Evolutionary conservation across 306 rosid species (phyloP).

Genomic region (Malus sieversii): DNA sequence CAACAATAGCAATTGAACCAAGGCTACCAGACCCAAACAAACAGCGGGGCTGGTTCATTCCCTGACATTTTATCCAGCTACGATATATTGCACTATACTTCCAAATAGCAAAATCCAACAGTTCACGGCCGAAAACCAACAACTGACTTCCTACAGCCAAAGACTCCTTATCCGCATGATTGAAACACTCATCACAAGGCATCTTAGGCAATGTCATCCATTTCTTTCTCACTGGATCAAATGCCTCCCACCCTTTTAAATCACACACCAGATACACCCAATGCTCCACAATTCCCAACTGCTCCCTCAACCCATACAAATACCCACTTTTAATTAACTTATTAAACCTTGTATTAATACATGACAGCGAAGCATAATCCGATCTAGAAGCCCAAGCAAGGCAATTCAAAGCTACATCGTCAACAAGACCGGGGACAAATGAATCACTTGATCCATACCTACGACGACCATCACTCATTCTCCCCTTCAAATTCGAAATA

Average conservation of each 20-base stretch:
- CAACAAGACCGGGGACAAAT: constrained; percentile 75
- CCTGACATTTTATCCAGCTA: constrained; percentile 70
- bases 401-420: constrained; percentile 74
- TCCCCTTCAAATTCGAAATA: constrained; percentile 26
- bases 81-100: constrained; percentile 50
- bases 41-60: constrained; percentile 86
- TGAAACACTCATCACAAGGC: constrained; percentile 93
- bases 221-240: constrained; percentile 45
- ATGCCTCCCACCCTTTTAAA: constrained; percentile 78
- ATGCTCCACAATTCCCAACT: constrained; percentile 54
- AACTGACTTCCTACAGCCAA: constrained; percentile 78
- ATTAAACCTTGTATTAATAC: constrained; percentile 56
- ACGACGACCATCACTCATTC: constrained; percentile 50
- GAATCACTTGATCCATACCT: constrained; percentile 58
- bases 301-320: constrained; percentile 63
- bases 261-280: constrained; percentile 89
- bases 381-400: constrained; percentile 68
- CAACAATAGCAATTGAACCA: constrained; percentile 77
- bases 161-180: constrained; percentile 90
- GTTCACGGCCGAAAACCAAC: constrained; percentile 77
- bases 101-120: constrained; percentile 86
- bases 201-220: constrained; percentile 84
- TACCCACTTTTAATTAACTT: constrained; percentile 57
- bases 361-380: constrained; percentile 50
- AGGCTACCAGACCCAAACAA: constrained; percentile 81